Evolutionary conservation across 202 grass and related monocot species (phyloP), one percentile per base, ranked within the genome.

Genomic region (Cymbopogon flexuosus): DNA sequence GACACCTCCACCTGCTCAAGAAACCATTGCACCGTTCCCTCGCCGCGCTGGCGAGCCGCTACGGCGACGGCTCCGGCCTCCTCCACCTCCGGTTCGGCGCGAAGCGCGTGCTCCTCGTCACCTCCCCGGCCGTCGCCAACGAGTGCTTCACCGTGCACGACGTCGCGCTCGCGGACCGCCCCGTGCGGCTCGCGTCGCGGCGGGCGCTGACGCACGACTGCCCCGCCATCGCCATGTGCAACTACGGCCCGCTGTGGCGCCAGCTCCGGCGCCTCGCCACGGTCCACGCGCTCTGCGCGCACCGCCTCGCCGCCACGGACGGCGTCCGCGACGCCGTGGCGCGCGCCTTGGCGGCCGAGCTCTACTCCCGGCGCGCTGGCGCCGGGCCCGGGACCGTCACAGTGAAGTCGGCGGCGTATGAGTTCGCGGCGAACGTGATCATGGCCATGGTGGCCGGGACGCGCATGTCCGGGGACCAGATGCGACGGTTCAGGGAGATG

Each of bases 81-180:
- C 87, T 92, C 8, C 70, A 52, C 21, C 87, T 97, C 72, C 87
- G 78, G 16, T 86, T 97, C 76, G 93, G 81, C 70, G 0, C 54
- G 3, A 70, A n/a, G 9, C 77, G 45, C 1, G 81, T 93, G 21
- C 7, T 90, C 54, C 15, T 96, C 68, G 83, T 93, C 36, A 87
- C 83, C 18, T 88, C 81, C 21, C 47, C 22, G 8, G 10, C 58
- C 27, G 9, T 87, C 79, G 88, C 93, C 37, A 74, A 85, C 0
- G 83, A 97, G 78, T 93, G 90, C 83, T 92, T 96, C 76, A 90
- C 80, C 6, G 78, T 7, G 3, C 86, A 96, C 81, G 90, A 92
- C 88, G 79, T 61, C 16, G 57, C 80, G 6, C 87, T 96, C 6
- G 77, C 93, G 1, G 73, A 80, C 72, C 90, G 88, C 9, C 85